phyloP scores from a whole-genome alignment of 352 stramenopile species.

The Globisporangium cederbergense region DNA sequence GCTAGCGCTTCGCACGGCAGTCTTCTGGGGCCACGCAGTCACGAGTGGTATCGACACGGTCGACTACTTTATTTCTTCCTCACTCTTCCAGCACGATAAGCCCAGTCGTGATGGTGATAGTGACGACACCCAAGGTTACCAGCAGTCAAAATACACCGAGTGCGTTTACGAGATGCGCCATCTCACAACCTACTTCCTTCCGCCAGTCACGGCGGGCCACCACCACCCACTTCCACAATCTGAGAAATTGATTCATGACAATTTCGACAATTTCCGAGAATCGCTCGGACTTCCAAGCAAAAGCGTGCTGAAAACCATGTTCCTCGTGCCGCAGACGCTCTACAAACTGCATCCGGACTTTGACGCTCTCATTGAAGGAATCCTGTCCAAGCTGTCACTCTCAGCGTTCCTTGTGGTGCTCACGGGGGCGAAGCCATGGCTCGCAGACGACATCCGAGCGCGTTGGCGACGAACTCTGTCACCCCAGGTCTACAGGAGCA shows the following conservation, averaged over 20 bases:
- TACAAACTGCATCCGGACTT: constrained; percentile 74
- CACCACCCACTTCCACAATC: not conserved
- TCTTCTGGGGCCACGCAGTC: constrained; percentile 65
- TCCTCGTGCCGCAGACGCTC: constrained; percentile 62
- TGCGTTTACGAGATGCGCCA: constrained; percentile 56
- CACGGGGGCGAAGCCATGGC: constrained; percentile 20
- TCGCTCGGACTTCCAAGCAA: constrained; percentile 17
- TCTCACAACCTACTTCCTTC: constrained; percentile 45
- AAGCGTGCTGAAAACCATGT: constrained; percentile 23
- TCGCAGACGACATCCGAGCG: constrained; percentile 26
- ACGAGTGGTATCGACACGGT: constrained; percentile 48
- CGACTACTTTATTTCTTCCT: constrained; percentile 66
- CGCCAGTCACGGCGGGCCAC: constrained; percentile 10
- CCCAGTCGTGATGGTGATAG: not conserved
- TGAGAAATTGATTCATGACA: not conserved
- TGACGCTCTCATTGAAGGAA: constrained; percentile 37
- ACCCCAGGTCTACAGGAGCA: constrained; percentile 21
- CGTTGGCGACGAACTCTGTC: constrained; percentile 27
- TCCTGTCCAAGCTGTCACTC: constrained; percentile 22
- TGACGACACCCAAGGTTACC: not conserved
- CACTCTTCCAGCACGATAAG: constrained; percentile 28
- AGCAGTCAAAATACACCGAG: constrained; percentile 36
- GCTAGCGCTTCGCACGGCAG: constrained; percentile 36
- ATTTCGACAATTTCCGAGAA: constrained; percentile 9
- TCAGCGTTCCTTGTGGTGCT: constrained; percentile 40